Percentiles rank a stretch among this genome's conserved stretches.
phyloP scores from a whole-genome alignment of 345 rosid species.

The Salix purpurea region DNA sequence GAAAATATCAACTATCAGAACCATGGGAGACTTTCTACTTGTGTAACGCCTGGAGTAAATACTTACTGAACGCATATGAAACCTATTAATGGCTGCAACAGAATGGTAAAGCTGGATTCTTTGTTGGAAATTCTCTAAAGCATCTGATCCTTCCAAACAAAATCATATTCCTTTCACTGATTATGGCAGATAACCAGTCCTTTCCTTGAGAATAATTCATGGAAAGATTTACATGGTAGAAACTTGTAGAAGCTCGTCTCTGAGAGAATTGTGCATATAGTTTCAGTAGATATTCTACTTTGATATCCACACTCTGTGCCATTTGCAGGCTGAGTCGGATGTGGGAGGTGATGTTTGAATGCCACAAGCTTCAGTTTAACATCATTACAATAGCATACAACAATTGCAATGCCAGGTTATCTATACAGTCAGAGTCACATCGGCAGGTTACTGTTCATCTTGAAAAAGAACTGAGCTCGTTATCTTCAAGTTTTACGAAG shows the following conservation, averaged over 20 bases:
- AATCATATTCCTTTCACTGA: background rate
- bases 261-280: background rate
- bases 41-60: background rate
- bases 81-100: background rate
- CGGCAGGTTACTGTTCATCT: conserved; percentile 60
- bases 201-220: background rate
- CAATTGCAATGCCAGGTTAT: conserved; percentile 39
- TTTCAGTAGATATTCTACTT: background rate
- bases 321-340: conserved; percentile 73
- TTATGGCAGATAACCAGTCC: background rate
- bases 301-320: background rate
- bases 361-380: conserved; percentile 70
- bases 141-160: background rate
- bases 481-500: conserved; percentile 66
- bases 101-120: background rate
- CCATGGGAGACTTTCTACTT: background rate
- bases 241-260: background rate
- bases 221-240: background rate
- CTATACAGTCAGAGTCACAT: conserved; percentile 58
- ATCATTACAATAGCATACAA: conserved; percentile 50
- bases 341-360: conserved; percentile 94
- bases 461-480: conserved; percentile 50
- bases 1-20: background rate
- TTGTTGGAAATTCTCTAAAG: background rate
- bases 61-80: background rate